These are phyloP conservation scores for Cutaneotrichosporon dermatis DNA, from an alignment of 1,284 basidiomycete species.

Conservation along the genomic window DNA sequence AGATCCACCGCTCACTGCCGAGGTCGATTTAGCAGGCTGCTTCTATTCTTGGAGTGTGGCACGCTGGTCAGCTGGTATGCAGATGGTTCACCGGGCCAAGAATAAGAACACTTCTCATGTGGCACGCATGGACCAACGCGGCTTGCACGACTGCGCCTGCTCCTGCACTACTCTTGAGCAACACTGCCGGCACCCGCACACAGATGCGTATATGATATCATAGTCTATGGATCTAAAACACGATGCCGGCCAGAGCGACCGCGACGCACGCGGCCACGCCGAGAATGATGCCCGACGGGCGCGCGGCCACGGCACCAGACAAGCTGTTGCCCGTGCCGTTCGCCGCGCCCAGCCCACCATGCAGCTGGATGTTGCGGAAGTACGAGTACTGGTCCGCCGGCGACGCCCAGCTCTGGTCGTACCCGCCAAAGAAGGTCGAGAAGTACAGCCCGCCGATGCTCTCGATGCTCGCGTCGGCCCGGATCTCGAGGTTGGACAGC, in stretches of 20 bases:
- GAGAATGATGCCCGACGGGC: background rate
- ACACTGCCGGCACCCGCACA: background rate
- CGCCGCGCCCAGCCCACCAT: slow-evolving; percentile 30
- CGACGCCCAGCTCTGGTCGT: slow-evolving; percentile 43
- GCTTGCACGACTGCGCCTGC: too few relatives aligned
- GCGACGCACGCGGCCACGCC: background rate
- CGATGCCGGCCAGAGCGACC: background rate
- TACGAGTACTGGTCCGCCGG: slow-evolving; percentile 44
- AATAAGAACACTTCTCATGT: too few relatives aligned
- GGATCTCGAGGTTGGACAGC: slow-evolving; percentile 42
- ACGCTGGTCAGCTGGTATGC: too few relatives aligned
- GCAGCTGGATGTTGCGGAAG: slow-evolving; percentile 43
- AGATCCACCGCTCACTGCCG: too few relatives aligned
- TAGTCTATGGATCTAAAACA: slow-evolving; percentile 1
- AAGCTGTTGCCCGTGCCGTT: slow-evolving; percentile 14
- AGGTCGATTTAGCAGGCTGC: too few relatives aligned
- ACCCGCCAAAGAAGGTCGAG: slow-evolving; percentile 50
- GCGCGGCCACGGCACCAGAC: background rate
- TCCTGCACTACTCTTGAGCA: too few relatives aligned
- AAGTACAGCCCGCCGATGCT: slow-evolving; percentile 45
- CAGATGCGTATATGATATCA: background rate
- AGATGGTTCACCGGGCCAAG: too few relatives aligned
- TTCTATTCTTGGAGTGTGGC: too few relatives aligned
- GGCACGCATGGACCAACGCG: too few relatives aligned
- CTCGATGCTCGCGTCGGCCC: slow-evolving; percentile 29